These are phyloP conservation scores for Geotrichum macrosporum DNA, from an alignment of 1,139 yeast genomes.

Conservation along the genomic window DNA sequence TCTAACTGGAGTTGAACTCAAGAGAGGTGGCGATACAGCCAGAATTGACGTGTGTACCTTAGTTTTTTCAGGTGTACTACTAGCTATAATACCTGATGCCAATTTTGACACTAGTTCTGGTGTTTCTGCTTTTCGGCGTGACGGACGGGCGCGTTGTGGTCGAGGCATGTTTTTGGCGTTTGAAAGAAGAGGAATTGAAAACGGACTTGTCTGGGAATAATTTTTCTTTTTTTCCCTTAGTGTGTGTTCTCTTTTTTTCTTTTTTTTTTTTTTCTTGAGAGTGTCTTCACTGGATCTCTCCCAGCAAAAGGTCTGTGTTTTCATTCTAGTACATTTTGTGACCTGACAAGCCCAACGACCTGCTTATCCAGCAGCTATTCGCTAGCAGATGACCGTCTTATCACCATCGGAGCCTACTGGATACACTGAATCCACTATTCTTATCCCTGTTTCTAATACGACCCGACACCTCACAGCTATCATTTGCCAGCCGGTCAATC, in stretches of 20 bases:
- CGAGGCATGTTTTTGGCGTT: neutral
- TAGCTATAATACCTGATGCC: too few relatives aligned
- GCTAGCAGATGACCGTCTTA: neutral
- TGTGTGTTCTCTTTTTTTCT: too few relatives aligned
- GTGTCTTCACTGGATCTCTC: too few relatives aligned
- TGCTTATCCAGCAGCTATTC: neutral
- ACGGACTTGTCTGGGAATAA: too few relatives aligned
- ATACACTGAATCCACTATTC: neutral
- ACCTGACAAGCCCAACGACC: neutral
- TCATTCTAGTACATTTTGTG: too few relatives aligned
- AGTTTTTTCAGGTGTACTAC: neutral
- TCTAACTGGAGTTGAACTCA: slow-evolving; percentile 2
- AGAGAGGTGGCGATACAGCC: neutral
- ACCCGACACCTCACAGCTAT: neutral
- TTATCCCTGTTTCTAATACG: neutral
- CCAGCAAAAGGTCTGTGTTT: too few relatives aligned
- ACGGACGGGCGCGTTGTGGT: neutral
- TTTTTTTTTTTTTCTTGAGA: too few relatives aligned
- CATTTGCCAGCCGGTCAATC: neutral
- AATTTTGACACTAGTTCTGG: neutral
- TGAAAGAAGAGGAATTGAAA: neutral
- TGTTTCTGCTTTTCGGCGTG: neutral
- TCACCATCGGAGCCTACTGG: too few relatives aligned
- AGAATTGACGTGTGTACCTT: neutral
- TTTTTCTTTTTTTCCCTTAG: too few relatives aligned